Evolutionary conservation across 192 early-diverging fungal species (phyloP).

Genomic region (Backusella tarrabulga): DNA sequence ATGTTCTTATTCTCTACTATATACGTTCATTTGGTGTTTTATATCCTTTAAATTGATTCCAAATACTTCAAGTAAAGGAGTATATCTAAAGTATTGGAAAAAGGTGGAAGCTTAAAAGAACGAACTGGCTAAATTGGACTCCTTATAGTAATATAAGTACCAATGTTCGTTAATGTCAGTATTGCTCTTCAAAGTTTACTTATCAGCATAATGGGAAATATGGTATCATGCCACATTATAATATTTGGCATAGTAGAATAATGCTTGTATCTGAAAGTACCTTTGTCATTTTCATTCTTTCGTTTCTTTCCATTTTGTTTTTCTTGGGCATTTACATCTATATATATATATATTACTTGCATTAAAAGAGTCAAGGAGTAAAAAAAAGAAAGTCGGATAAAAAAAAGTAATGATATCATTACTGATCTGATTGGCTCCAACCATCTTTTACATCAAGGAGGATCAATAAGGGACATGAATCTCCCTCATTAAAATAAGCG

Average conservation of each 20-base stretch:
- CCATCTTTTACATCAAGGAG: background rate
- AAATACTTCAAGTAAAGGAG: background rate
- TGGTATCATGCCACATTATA: background rate
- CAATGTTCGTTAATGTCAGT: background rate
- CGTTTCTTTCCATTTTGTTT: too few relatives aligned
- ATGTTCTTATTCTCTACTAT: background rate
- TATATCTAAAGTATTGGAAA: background rate
- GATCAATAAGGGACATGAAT: background rate
- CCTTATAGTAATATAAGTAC: background rate
- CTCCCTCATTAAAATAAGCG: constrained; percentile 14
- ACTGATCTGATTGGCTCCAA: background rate
- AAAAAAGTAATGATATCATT: background rate
- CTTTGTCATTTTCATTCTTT: too few relatives aligned
- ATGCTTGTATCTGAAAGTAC: background rate
- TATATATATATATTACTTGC: background rate
- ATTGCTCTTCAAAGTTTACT: background rate
- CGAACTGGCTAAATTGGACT: background rate
- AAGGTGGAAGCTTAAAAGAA: background rate
- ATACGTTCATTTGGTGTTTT: background rate
- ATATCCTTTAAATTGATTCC: background rate
- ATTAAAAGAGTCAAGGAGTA: background rate
- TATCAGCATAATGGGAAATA: background rate
- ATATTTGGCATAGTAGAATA: background rate
- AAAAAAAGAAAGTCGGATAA: background rate
- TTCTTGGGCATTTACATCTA: too few relatives aligned